A percentile compares a stretch with the other conserved stretches of the same genome.
phyloP scores from a whole-genome alignment of 2,329 filamentous ascomycete genomes.

The Aspergillus spinulosporus region DNA sequence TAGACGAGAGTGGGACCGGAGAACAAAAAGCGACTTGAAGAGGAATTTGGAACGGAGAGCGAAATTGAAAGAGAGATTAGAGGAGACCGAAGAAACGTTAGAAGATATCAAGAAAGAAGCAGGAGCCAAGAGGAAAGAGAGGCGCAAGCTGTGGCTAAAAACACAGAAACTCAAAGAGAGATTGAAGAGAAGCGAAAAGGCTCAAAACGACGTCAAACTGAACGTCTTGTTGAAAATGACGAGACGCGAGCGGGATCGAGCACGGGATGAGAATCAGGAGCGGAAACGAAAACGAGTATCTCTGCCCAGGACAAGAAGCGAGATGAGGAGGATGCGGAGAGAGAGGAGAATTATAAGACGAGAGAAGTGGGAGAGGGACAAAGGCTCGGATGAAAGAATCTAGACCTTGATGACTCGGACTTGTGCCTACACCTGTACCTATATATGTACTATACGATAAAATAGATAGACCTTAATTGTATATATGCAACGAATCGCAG shows the following conservation, averaged over 20 bases:
- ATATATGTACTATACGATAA: background rate
- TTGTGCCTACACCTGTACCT: background rate
- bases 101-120: background rate
- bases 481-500: background rate
- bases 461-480: background rate
- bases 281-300: background rate
- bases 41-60: background rate
- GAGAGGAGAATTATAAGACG: background rate
- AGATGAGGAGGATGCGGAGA: background rate
- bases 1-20: background rate
- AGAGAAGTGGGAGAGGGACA: background rate
- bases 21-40: background rate
- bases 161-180: background rate
- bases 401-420: background rate
- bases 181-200: background rate
- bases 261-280: background rate
- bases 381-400: background rate
- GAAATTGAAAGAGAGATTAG: background rate
- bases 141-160: background rate
- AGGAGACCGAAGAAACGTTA: background rate
- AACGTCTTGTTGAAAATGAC: background rate
- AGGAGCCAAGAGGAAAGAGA: background rate
- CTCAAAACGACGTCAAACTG: background rate
- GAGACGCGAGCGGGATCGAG: background rate
- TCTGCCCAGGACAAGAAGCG: background rate